Conservation (phyloP, 2,329 filamentous ascomycete genomes). For the Cladobotryum protrusum region DNA sequence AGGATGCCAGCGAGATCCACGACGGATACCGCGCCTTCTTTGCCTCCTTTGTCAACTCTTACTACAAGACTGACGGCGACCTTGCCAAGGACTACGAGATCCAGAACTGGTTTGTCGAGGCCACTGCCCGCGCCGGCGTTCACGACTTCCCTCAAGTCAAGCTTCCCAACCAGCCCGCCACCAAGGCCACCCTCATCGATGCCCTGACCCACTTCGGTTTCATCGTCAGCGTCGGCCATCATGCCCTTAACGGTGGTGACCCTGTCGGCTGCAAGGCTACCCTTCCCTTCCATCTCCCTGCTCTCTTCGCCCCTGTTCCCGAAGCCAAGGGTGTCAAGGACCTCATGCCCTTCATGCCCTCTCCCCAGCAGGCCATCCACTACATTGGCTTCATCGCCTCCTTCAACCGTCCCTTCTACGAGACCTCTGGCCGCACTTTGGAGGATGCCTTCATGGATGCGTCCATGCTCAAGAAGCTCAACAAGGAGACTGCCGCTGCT, state of each 20-base stretch:
- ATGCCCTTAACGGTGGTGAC: constrained; percentile 37
- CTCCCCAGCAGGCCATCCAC: constrained; percentile 23
- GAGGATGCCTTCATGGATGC: constrained; percentile 35
- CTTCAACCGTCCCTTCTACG: constrained; percentile 36
- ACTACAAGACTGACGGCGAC: constrained; percentile 30
- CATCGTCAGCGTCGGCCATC: constrained; percentile 29
- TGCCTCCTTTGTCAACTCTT: constrained; percentile 35
- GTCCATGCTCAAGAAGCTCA: constrained; percentile 28
- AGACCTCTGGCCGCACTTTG: constrained; percentile 29
- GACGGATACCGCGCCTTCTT: constrained; percentile 33
- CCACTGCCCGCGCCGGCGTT: constrained; percentile 27
- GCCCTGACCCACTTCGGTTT: constrained; percentile 33
- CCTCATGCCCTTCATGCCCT: constrained; percentile 31
- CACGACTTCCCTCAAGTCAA: constrained; percentile 35
- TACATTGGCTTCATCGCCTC: constrained; percentile 32
- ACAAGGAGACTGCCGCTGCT: constrained; percentile 25
- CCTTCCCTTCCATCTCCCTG: constrained; percentile 36
- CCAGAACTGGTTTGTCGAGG: constrained; percentile 39
- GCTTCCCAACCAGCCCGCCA: constrained; percentile 7
- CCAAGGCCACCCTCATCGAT: constrained; percentile 28
- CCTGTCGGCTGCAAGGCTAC: constrained; percentile 28
- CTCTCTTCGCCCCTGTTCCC: constrained; percentile 34
- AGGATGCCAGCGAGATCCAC: constrained; percentile 34
- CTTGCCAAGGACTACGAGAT: constrained; percentile 35
- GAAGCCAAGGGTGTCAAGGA: constrained; percentile 32